Evolutionary conservation across 2,329 filamentous ascomycete species (phyloP).

Genomic region (Celoporthe dispersa): DNA sequence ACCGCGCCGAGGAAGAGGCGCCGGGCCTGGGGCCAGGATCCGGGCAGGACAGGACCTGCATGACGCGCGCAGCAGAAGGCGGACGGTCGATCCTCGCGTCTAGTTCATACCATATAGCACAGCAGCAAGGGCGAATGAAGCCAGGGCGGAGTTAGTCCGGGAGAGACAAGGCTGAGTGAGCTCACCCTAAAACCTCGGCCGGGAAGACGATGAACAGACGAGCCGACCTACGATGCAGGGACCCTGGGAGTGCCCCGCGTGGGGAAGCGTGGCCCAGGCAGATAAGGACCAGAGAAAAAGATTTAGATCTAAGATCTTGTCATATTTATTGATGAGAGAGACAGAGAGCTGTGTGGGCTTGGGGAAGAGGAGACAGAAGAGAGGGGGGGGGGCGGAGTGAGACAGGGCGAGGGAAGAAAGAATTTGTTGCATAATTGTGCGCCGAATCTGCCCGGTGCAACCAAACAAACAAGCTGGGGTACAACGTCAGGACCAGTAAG

Average conservation of each 20-base stretch:
- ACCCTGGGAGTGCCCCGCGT: constrained; percentile 26
- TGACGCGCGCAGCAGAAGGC: constrained; percentile 27
- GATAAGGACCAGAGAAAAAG: constrained; percentile 19
- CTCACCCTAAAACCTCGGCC: background rate
- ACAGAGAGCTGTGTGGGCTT: background rate
- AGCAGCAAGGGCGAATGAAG: background rate
- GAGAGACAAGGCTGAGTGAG: background rate
- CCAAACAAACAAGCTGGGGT: no score
- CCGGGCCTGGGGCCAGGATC: background rate
- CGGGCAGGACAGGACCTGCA: background rate
- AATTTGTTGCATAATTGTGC: constrained; percentile 1
- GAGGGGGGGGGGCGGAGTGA: no score
- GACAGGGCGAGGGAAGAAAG: background rate
- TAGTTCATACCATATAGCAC: no score
- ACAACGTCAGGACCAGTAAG: no score
- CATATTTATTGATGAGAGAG: constrained; percentile 20
- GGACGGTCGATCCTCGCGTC: constrained; percentile 14
- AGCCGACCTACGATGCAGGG: background rate
- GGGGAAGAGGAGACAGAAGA: background rate
- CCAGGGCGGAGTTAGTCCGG: background rate
- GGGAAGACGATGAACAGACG: background rate
- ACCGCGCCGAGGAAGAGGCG: background rate
- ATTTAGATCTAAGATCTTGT: constrained; percentile 31
- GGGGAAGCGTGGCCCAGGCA: constrained; percentile 21
- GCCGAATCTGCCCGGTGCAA: constrained; percentile 13